phyloP scores from a whole-genome alignment of 352 stramenopile genomes.

The Hyaloperonospora brassicae region DNA sequence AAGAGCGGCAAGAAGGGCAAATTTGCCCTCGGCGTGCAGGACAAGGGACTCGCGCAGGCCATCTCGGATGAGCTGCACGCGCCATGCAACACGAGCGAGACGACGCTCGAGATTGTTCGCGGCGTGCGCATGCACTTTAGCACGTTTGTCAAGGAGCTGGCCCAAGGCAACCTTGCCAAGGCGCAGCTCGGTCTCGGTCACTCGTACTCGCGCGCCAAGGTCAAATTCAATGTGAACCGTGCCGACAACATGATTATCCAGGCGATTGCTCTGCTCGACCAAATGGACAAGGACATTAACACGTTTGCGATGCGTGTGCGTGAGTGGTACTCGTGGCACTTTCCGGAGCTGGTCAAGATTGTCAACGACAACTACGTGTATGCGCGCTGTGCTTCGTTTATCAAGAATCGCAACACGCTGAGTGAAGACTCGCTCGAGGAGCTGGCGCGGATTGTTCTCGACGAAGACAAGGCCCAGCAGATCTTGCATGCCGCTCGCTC shows the following conservation, averaged over 20 bases:
- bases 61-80: conserved; percentile 93
- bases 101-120: conserved; percentile 92
- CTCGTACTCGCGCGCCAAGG: conserved; percentile 97
- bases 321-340: conserved; percentile 99
- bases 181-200: conserved; percentile 98
- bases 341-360: conserved; percentile 99
- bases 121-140: conserved; percentile 96
- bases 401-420: conserved; percentile 89
- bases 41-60: conserved; percentile 88
- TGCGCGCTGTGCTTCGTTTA: conserved; percentile 93
- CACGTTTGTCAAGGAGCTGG: conserved; percentile 97
- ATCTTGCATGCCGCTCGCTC: conserved; percentile 91
- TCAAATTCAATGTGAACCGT: conserved; percentile 99
- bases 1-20: conserved; percentile 88
- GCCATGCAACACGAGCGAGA: conserved; percentile 97
- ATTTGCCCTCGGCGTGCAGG: conserved; percentile 89
- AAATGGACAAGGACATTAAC: conserved; percentile 99
- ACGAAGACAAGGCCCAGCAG: conserved; percentile 94
- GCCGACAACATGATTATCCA: conserved; percentile 99
- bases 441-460: conserved; percentile 91
- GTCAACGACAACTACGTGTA: conserved; percentile 99
- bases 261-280: conserved; percentile 97
- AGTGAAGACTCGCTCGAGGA: conserved; percentile 75
- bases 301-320: conserved; percentile 99
- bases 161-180: conserved; percentile 93